Evolutionary conservation across 768 basidiomycete species (phyloP), one percentile per base, ranked within the genome.

Genomic region (Pulveroboletus frians): DNA sequence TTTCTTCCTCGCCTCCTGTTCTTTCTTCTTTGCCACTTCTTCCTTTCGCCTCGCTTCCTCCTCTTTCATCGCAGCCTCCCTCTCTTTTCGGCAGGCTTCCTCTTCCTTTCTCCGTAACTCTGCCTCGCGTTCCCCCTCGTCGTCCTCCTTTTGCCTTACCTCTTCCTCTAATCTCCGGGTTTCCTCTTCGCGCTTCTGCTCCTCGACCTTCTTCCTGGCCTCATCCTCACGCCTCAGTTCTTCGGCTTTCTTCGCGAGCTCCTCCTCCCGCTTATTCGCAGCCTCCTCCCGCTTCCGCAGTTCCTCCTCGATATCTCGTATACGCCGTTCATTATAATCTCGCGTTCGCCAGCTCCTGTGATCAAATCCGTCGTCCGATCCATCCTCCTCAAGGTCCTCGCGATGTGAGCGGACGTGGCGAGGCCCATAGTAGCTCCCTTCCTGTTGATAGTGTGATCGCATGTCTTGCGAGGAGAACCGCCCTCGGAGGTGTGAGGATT

Each of bases 201-300:
- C 65, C 47, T 60, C 70, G 27, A 59, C 27, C 20, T 18, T 46
- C 50, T 40, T 57, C 41, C 54, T 59, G n/a, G 57, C 59, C n/a
- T 57, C 63, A 10, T 66, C 65, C 50, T 68, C 63, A 2, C 60
- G 58, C 46, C 48, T 58, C 2, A 65, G 59, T 23, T 75, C 74
- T 15, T 71, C 71, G 23, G 66, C 73, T 40, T 58, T 70, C 56
- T 49, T 65, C 52, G 57, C 64, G 30, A 69, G 49, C 4, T 68
- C 66, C 30, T 66, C 67, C 46, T 72, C 69, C 5, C 63, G 67
- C 42, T 54, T 57, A 29, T 37, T 61, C 14, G 64, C 71, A 11
- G 71, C 70, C 31, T 68, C 66, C 43, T 71, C 66, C 43, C 61
- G 65, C 55, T 50, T 64, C 43, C 55, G 64, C 43, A 60, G 49